Conservation (phyloP, 306 rosid species). For the Abrus pulchellus region DNA sequence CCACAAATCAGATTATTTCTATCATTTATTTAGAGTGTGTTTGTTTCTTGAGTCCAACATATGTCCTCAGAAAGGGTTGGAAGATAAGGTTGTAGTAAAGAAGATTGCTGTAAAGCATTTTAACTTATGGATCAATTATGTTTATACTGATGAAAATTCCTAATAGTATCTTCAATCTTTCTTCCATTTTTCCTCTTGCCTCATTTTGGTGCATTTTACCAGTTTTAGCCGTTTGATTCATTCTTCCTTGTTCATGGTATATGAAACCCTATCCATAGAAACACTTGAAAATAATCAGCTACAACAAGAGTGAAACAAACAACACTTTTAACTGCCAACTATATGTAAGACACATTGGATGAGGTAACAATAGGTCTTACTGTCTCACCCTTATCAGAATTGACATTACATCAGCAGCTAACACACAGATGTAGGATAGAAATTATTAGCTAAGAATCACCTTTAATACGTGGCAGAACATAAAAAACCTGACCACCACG, state of each 20-base stretch:
- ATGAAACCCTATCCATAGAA: conserved; percentile 5
- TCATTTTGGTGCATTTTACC: conserved; percentile 4
- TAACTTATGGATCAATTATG: conserved; percentile 12
- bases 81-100: background rate
- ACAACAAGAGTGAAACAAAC: conserved; percentile 14
- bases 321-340: conserved; percentile 37
- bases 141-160: background rate
- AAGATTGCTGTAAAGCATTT: background rate
- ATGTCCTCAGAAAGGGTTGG: background rate
- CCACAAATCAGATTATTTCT: no score
- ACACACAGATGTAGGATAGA: conserved; percentile 27
- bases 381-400: background rate
- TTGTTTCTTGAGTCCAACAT: no score
- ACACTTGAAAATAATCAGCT: background rate
- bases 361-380: conserved; percentile 11
- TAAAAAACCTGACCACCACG: conserved; percentile 94
- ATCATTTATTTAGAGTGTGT: no score
- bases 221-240: background rate
- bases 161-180: background rate
- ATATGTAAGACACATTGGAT: conserved; percentile 22
- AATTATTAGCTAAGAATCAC: conserved; percentile 55
- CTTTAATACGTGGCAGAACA: conserved; percentile 95
- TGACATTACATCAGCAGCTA: conserved; percentile 34
- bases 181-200: background rate
- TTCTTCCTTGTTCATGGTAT: background rate